These are phyloP conservation scores for Exophiala aquamarina DNA, from an alignment of 2,329 filamentous ascomycete species.

Conservation along the genomic window DNA sequence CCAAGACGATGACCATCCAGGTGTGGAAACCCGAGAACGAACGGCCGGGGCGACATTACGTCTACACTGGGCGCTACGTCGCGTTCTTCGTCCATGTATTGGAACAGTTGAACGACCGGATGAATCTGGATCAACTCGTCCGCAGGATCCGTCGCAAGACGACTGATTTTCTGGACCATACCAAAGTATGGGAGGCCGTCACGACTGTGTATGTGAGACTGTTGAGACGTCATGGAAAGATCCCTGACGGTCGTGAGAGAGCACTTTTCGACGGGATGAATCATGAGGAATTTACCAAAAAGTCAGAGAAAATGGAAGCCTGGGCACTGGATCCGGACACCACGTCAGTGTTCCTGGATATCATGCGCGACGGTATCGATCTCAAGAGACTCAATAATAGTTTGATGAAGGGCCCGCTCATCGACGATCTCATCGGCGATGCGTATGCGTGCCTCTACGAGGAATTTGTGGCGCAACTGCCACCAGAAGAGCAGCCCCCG, in stretches of 20 bases:
- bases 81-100: constrained; percentile 77
- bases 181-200: constrained; percentile 62
- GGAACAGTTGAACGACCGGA: constrained; percentile 70
- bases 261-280: constrained; percentile 63
- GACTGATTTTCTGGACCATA: constrained; percentile 68
- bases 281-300: constrained; percentile 63
- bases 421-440: constrained; percentile 93
- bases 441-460: constrained; percentile 77
- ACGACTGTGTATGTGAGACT: constrained; percentile 59
- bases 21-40: constrained; percentile 95
- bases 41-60: constrained; percentile 79
- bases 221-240: constrained; percentile 56
- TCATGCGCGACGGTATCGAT: constrained; percentile 66
- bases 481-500: constrained; percentile 22
- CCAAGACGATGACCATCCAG: constrained; percentile 91
- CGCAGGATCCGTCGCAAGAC: constrained; percentile 79
- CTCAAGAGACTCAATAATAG: constrained; percentile 79
- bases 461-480: constrained; percentile 55
- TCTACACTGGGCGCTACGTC: constrained; percentile 85
- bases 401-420: constrained; percentile 78
- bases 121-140: constrained; percentile 74
- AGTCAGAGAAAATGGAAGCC: constrained; percentile 59
- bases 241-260: constrained; percentile 64
- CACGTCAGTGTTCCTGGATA: constrained; percentile 54
- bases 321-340: constrained; percentile 56